Evolutionary conservation across 768 basidiomycete genomes (phyloP).

Genomic region (Dioszegia crocea): DNA sequence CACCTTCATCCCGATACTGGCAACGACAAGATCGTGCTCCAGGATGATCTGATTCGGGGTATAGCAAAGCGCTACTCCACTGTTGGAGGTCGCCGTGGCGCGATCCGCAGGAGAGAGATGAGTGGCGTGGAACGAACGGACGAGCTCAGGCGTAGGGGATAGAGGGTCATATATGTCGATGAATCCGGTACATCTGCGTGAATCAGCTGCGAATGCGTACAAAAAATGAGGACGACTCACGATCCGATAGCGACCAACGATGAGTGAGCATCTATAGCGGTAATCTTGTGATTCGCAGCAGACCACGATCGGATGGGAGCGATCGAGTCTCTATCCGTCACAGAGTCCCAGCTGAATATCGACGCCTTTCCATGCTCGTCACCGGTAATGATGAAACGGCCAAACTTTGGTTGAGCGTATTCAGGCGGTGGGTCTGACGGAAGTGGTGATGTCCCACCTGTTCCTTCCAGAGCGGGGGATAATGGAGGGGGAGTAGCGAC

Average conservation of each 20-base stretch:
- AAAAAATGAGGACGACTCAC: too few relatives aligned
- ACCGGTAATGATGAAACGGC: slow-evolving; percentile 33
- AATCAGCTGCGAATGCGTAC: not conserved
- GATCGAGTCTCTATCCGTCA: not conserved
- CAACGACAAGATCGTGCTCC: slow-evolving; percentile 45
- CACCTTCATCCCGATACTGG: slow-evolving; percentile 36
- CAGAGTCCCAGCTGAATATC: slow-evolving; percentile 35
- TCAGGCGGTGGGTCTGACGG: not conserved
- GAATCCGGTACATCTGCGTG: slow-evolving; percentile 29
- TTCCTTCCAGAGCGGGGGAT: not conserved
- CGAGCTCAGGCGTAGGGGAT: slow-evolving; percentile 19
- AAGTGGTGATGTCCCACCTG: not conserved
- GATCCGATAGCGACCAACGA: slow-evolving; percentile 38
- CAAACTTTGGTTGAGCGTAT: slow-evolving; percentile 8
- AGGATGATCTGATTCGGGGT: slow-evolving; percentile 43
- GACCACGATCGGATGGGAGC: slow-evolving; percentile 27
- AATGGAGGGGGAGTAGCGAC: slow-evolving; percentile 12
- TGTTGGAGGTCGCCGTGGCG: slow-evolving; percentile 13
- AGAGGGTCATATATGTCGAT: slow-evolving; percentile 44
- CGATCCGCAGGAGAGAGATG: slow-evolving; percentile 28
- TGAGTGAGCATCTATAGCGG: slow-evolving; percentile 31
- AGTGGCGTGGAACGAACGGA: slow-evolving; percentile 35
- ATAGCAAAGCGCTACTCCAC: slow-evolving; percentile 22
- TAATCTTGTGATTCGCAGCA: slow-evolving; percentile 30
- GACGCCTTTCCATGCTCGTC: slow-evolving; percentile 26